These are phyloP conservation scores for Dictyostelium purpureum DNA, from an alignment of 78 protist genomes.

Conservation along the genomic window DNA sequence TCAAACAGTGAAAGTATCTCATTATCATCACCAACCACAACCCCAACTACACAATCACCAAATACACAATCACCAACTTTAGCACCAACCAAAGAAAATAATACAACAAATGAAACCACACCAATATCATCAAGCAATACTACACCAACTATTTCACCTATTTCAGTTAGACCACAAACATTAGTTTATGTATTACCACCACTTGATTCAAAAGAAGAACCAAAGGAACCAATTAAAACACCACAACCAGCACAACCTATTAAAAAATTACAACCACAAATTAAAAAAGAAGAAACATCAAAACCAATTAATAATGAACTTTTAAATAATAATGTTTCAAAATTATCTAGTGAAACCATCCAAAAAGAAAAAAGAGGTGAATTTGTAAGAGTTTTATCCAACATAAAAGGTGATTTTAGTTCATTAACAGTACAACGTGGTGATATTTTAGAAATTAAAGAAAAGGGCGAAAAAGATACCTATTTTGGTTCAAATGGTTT, in stretches of 20 bases:
- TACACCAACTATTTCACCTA: background rate
- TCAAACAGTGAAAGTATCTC: background rate
- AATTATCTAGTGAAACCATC: conserved; percentile 8
- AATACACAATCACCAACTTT: background rate
- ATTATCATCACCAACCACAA: background rate
- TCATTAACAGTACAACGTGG: conserved; percentile 14
- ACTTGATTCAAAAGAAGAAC: background rate
- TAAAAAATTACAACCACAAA: background rate
- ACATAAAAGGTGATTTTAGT: conserved; percentile 25
- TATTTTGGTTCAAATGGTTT: conserved; percentile 45
- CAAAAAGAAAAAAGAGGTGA: background rate
- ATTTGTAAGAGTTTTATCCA: conserved; percentile 33
- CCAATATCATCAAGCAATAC: background rate
- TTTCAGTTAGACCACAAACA: background rate
- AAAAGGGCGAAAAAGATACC: conserved; percentile 29
- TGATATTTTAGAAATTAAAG: conserved; percentile 48
- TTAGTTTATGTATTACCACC: background rate
- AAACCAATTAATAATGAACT: background rate
- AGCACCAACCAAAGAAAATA: background rate
- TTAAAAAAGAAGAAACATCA: background rate
- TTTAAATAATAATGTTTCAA: background rate
- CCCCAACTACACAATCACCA: background rate
- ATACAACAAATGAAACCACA: background rate
- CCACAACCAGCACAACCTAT: background rate
- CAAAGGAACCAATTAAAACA: background rate